Evolutionary conservation across 192 early-diverging fungal species (phyloP).

Genomic region (Entomortierella lignicola): DNA sequence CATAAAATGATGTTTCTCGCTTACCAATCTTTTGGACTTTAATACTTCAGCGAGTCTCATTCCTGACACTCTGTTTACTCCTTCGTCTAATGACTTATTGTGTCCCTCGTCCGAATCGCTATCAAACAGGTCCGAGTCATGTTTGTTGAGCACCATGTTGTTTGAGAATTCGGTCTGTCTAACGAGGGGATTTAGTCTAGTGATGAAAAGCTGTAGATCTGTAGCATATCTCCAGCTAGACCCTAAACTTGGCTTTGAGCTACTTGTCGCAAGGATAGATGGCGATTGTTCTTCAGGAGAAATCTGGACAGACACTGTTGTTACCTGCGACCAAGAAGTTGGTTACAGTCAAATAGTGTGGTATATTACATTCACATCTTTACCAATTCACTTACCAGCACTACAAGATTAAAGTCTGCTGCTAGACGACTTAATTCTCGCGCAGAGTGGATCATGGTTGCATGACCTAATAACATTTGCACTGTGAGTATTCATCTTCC

Average conservation of each 20-base stretch:
- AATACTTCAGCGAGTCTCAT: conserved; percentile 30
- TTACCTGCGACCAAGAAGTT: conserved; percentile 11
- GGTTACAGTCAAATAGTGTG: background rate
- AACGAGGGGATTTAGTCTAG: background rate
- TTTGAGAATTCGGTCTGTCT: background rate
- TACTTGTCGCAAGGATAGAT: conserved; percentile 28
- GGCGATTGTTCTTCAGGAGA: conserved; percentile 36
- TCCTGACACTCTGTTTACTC: background rate
- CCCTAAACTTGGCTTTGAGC: conserved; percentile 26
- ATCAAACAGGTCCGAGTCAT: background rate
- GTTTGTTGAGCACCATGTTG: background rate
- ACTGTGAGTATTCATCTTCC: too few species aligned
- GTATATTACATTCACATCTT: background rate
- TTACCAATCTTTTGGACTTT: conserved; percentile 36
- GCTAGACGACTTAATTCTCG: conserved; percentile 29
- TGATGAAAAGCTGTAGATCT: conserved; percentile 35
- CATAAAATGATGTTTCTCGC: background rate
- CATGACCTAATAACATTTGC: conserved; percentile 14
- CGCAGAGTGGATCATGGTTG: conserved; percentile 40
- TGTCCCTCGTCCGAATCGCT: background rate
- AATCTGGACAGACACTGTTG: conserved; percentile 15
- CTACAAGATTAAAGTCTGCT: conserved; percentile 6
- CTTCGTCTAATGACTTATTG: background rate
- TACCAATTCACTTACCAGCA: conserved; percentile 13
- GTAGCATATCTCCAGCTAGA: conserved; percentile 36